Evolutionary conservation across 257 asterid genomes (phyloP).

Genomic region (Misopates orontium): DNA sequence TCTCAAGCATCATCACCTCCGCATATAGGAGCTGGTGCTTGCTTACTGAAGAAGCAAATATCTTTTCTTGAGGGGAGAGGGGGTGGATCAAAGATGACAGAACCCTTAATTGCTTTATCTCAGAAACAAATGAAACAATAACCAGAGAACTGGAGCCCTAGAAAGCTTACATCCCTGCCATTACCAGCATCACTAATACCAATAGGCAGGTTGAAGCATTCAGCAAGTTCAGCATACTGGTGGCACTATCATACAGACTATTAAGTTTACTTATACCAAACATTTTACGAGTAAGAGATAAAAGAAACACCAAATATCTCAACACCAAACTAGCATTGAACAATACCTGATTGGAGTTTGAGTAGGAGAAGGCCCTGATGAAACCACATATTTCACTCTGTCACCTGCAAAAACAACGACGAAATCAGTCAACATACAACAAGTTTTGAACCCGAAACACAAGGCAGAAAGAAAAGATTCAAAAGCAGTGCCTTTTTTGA

Average conservation of each 20-base stretch:
- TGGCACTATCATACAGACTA: not conserved
- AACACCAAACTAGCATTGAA: slow-evolving; percentile 11
- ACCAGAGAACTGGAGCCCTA: too few species aligned
- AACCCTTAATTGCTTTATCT: too few species aligned
- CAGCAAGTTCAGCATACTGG: not conserved
- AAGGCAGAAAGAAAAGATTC: slow-evolving; percentile 5
- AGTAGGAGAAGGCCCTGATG: slow-evolving; percentile 50
- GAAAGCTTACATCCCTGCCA: not conserved
- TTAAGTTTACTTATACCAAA: not conserved
- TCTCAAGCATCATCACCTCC: not conserved
- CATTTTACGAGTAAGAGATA: not conserved
- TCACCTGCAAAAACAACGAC: slow-evolving; percentile 63
- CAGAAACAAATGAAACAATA: too few species aligned
- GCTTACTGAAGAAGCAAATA: not conserved
- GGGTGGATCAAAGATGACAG: too few species aligned
- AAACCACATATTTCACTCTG: slow-evolving; percentile 72
- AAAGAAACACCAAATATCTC: not conserved
- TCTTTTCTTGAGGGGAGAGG: too few species aligned
- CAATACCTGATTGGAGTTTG: slow-evolving; percentile 61
- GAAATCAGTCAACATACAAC: slow-evolving; percentile 3
- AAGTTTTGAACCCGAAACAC: slow-evolving; percentile 8
- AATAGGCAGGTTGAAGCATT: not conserved
- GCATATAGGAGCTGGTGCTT: not conserved
- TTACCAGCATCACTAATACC: not conserved
- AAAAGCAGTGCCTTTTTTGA: slow-evolving; percentile 57